Evolutionary conservation across 768 basidiomycete species (phyloP), one percentile per base, ranked within the genome.

Genomic region (Lactarius psammicola): DNA sequence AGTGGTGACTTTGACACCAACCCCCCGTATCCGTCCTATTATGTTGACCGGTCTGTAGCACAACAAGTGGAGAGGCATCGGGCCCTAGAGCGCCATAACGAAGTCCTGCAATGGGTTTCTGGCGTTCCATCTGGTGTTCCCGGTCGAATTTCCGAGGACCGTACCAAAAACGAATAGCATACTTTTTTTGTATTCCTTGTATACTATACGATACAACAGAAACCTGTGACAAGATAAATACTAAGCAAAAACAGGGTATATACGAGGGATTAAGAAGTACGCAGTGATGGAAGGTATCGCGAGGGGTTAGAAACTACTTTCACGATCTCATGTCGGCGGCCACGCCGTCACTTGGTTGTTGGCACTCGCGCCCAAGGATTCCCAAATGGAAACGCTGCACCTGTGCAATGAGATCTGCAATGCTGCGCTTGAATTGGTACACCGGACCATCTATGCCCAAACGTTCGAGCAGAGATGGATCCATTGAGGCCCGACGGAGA

Each of bases 301-400:
- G 11, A 54, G 17, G 36, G 28, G 44, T 5, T 26, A 31, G 28
- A 49, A 31, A 4, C 10, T 17, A n/a, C 23, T 40, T 34, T 33
- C 20, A 31, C 3, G 13, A 20, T 26, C 33, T 64, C 60, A 70
- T 9, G 67, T 68, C 6, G 69, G 69, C 1, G 69, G 69, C 69
- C 69, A 70, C 23, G 67, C 55, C 51, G 55, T 59, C 60, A 51
- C 57, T 36, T 60, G 63, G 17, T 61, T 31, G 30, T 59, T 60
- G 28, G 28, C 44, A 56, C 30, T 53, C 8, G 42, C 6, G 36
- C 69, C 69, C 69, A 60, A 70, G 4, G 67, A 56, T 20, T 69
- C 67, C 69, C 69, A 70, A 8, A 64, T 38, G 42, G 30, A 64
- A n/a, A 26, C 60, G 67, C 54, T 70, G 69, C 44, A 28, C 30